Evolutionary conservation across 1,284 basidiomycete genomes (phyloP), one percentile per base, ranked within the genome.

Genomic region (Cryptococcus sp.): DNA sequence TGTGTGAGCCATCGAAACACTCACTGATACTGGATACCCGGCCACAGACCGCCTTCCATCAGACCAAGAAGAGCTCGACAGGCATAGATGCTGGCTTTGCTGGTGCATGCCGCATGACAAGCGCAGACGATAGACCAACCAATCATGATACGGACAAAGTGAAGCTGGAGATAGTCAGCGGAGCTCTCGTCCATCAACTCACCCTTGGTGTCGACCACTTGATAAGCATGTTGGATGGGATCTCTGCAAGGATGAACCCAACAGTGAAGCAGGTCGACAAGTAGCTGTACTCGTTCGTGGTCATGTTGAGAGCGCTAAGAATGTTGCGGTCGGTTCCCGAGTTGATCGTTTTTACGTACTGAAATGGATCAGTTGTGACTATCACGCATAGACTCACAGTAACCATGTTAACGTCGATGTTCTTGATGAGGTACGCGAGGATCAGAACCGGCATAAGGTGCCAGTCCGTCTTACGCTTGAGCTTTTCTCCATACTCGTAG

Each of bases 181-280:
- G 19, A 31, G 35, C 5, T 19, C 6, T 6, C 13, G 22, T 16
- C 13, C 19, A 20, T 38, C 17, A 23, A 62, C 65, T 50, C 44
- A 68, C 65, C 51, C 67, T 53, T 11, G 70, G 70, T 16, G 65
- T 67, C 1, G 56, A 49, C 59, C 57, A 55, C 52, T 72, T 72
- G 59, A 72, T 54, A 38, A 69, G 23, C 15, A 72, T 22, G 50
- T 70, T 72, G 1, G 59, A 62, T 0, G 68, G 70, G 10, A 72
- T 54, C 55, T 70, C 70, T 17, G 57, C 48, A 5, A 67, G 42
- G 61, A 65, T 56, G 46, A 57, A 60, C 15, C 52, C 45, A 49
- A 70, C 59, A 13, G 62, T 66, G 61, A 59, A 70, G 47, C 56
- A 50, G 8, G 70, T 70, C 4, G 60, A 54, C 1, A 57, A 38